Conservation (phyloP, 1,284 basidiomycete species). For the Phellopilus nigrolimitatus region DNA sequence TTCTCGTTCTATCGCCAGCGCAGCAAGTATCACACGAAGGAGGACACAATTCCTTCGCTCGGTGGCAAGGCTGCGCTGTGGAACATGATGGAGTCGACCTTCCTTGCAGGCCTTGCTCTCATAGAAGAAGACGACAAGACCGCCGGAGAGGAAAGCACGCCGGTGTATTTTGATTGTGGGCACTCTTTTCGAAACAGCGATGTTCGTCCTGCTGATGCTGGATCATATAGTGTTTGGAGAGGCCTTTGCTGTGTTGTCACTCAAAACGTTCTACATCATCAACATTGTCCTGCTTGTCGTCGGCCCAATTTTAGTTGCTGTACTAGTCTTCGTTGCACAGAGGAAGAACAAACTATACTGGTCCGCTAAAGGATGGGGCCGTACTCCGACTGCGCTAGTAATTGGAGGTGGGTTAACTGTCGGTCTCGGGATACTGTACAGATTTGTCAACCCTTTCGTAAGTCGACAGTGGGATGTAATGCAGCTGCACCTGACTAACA, state of each 20-base stretch:
- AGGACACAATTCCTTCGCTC: constrained; percentile 54
- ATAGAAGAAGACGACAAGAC: constrained; percentile 38
- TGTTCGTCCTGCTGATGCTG: constrained; percentile 5
- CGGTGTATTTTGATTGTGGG: constrained; percentile 74
- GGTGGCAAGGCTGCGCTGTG: constrained; percentile 51
- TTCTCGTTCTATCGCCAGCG: constrained; percentile 69
- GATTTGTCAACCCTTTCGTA: constrained; percentile 61
- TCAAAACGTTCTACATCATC: constrained; percentile 44
- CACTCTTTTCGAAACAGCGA: constrained; percentile 4
- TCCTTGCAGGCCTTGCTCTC: constrained; percentile 49
- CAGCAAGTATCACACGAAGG: constrained; percentile 66
- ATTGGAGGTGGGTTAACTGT: constrained; percentile 42
- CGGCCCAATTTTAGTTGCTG: constrained; percentile 51
- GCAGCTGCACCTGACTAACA: not conserved
- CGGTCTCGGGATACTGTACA: constrained; percentile 43
- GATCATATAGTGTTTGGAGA: constrained; percentile 61
- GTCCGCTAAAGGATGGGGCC: constrained; percentile 40
- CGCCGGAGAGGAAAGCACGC: constrained; percentile 29
- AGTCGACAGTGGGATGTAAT: constrained; percentile 26
- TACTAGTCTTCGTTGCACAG: constrained; percentile 36
- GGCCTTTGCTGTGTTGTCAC: constrained; percentile 49
- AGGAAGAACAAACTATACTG: constrained; percentile 21
- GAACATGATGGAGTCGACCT: constrained; percentile 67
- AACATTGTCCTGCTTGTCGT: constrained; percentile 57
- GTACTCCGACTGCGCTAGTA: constrained; percentile 56